Evolutionary conservation across 495 filamentous ascomycete species (phyloP).

Genomic region (Usnea hakonensis): DNA sequence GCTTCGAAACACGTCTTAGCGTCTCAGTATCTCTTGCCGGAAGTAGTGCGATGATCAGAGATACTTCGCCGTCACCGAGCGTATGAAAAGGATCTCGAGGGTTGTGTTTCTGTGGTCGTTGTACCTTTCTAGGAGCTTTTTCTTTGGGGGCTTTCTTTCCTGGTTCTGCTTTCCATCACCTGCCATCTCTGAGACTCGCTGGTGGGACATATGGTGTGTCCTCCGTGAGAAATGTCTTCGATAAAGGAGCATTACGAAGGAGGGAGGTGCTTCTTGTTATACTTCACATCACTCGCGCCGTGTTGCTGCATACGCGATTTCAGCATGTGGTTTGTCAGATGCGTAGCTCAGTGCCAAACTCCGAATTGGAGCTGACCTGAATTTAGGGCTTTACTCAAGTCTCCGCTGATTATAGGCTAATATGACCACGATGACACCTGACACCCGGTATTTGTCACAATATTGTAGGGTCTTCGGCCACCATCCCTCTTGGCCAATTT

Average conservation of each 20-base stretch:
- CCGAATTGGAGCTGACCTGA: neutral
- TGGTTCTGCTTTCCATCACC: neutral
- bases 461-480: too few relatives aligned
- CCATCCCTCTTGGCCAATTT: too few relatives aligned
- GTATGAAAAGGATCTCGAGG: neutral
- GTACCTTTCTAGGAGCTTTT: neutral
- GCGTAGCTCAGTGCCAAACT: neutral
- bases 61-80: neutral
- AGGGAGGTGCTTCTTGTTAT: too few relatives aligned
- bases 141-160: neutral
- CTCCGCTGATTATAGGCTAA: conserved; percentile 30
- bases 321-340: conserved; percentile 26
- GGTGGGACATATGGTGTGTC: neutral
- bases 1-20: neutral
- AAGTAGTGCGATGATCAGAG: neutral
- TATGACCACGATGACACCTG: conserved; percentile 26
- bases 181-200: neutral
- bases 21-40: conserved; percentile 1
- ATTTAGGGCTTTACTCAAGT: conserved; percentile 28
- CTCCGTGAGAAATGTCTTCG: neutral
- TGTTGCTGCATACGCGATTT: too few relatives aligned
- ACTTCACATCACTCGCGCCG: too few relatives aligned
- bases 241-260: neutral
- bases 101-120: neutral
- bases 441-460: too few relatives aligned